These are phyloP conservation scores for Diphasiastrum complanatum DNA, from an alignment of 83 land plant genomes.

Conservation along the genomic window DNA sequence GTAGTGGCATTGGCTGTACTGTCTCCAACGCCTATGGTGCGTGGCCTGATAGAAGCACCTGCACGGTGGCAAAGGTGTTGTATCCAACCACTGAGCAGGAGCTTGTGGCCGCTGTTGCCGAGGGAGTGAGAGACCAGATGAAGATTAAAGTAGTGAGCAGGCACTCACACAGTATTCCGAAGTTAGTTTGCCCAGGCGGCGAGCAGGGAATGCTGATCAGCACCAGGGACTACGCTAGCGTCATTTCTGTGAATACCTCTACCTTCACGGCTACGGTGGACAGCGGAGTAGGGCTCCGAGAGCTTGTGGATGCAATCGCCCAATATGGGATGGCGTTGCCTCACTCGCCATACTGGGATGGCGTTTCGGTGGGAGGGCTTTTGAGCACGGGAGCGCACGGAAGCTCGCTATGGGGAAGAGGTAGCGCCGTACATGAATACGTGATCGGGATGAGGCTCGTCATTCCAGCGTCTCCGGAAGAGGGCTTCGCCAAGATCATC, in stretches of 20 bases:
- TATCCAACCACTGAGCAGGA: constrained; percentile 58
- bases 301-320: constrained; percentile 16
- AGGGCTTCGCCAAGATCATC: constrained; percentile 13
- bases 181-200: constrained; percentile 49
- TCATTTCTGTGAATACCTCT: constrained; percentile 12
- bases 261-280: constrained; percentile 17
- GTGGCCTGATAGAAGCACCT: constrained; percentile 50
- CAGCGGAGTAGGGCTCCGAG: constrained; percentile 18
- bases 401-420: constrained; percentile 31
- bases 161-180: constrained; percentile 54
- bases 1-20: constrained; percentile 23
- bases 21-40: constrained; percentile 43
- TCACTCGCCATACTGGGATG: constrained; percentile 33
- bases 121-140: constrained; percentile 32
- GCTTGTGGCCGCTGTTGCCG: constrained; percentile 42
- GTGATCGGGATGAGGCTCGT: constrained; percentile 20
- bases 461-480: constrained; percentile 20
- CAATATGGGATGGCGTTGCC: constrained; percentile 20
- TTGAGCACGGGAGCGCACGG: constrained; percentile 35
- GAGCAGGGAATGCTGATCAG: constrained; percentile 42
- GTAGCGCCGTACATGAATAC: constrained; percentile 33
- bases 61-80: constrained; percentile 30
- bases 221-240: constrained; percentile 26
- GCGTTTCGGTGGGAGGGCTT: constrained; percentile 30
- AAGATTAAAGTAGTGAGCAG: constrained; percentile 57